Evolutionary conservation across 2,329 filamentous ascomycete genomes (phyloP).

Genomic region (Kalmusia sp.): DNA sequence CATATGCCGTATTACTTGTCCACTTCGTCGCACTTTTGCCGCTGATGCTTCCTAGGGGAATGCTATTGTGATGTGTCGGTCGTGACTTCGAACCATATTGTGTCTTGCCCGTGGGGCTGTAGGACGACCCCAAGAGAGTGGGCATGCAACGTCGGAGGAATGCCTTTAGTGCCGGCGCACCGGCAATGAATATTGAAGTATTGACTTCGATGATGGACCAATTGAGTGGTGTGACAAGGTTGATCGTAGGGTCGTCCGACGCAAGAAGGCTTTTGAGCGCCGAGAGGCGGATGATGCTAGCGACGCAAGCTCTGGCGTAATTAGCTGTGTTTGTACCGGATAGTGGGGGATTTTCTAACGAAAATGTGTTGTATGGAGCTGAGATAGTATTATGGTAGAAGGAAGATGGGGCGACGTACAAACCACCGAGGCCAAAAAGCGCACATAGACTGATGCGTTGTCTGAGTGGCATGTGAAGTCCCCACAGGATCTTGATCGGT

Average conservation of each 20-base stretch:
- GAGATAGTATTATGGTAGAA: neutral
- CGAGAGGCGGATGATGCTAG: neutral
- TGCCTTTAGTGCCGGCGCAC: neutral
- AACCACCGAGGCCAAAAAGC: slow-evolving; percentile 1
- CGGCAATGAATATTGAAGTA: slow-evolving; percentile 1
- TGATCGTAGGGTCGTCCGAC: neutral
- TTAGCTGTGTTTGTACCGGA: neutral
- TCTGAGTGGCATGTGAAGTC: slow-evolving; percentile 2
- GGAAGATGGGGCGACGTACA: neutral
- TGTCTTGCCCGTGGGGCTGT: neutral
- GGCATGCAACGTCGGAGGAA: neutral
- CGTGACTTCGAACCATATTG: neutral
- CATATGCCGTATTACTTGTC: neutral
- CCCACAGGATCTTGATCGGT: slow-evolving; percentile 1
- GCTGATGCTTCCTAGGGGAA: neutral
- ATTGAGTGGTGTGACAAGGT: neutral
- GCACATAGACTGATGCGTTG: slow-evolving; percentile 1
- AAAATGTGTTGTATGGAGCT: neutral
- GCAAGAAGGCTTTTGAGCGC: neutral
- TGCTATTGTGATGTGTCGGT: neutral
- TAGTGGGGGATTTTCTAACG: neutral
- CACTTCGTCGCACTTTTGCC: neutral
- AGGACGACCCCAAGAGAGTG: neutral
- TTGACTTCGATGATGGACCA: slow-evolving; percentile 7
- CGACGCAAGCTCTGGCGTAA: neutral